These are phyloP conservation scores for Sergeia podlipaevii DNA, from an alignment of 208 protist species.

Conservation along the genomic window DNA sequence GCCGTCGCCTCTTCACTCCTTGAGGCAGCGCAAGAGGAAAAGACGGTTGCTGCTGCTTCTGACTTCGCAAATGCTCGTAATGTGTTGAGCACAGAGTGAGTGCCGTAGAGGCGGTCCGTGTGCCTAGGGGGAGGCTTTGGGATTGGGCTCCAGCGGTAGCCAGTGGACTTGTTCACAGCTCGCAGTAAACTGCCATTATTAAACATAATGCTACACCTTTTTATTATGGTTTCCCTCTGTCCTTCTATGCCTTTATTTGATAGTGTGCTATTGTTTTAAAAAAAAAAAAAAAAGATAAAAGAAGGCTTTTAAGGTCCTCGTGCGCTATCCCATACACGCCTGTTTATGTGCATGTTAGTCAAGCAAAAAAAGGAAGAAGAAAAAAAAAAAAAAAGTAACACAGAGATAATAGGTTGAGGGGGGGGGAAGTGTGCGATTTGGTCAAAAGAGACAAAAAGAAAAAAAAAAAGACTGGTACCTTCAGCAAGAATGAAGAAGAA, in stretches of 20 bases:
- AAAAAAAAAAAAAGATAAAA: conserved; percentile 1
- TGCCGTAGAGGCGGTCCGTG: conserved; percentile 66
- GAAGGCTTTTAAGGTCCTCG: no score
- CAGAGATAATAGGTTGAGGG: no score
- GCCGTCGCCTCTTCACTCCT: background rate
- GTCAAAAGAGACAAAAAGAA: no score
- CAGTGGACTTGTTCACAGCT: conserved; percentile 54
- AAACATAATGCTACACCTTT: conserved; percentile 10
- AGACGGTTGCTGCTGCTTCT: background rate
- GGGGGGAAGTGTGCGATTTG: no score
- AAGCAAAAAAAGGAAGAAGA: no score
- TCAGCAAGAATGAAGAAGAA: no score
- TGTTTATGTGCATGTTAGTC: no score
- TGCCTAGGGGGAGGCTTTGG: conserved; percentile 60
- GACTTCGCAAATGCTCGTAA: conserved; percentile 39
- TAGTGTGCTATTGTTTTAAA: background rate
- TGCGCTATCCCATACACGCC: no score
- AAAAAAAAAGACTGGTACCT: no score
- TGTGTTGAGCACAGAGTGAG: conserved; percentile 53
- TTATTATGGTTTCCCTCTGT: conserved; percentile 5
- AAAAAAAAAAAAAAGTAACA: no score
- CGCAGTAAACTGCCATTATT: conserved; percentile 15
- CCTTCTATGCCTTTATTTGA: background rate
- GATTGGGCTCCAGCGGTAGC: conserved; percentile 64
- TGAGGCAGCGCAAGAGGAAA: conserved; percentile 12